A percentile compares a stretch with the other conserved stretches of the same genome.
Evolutionary conservation across 352 stramenopile species (phyloP).

Genomic region (Phytophthora capsici): DNA sequence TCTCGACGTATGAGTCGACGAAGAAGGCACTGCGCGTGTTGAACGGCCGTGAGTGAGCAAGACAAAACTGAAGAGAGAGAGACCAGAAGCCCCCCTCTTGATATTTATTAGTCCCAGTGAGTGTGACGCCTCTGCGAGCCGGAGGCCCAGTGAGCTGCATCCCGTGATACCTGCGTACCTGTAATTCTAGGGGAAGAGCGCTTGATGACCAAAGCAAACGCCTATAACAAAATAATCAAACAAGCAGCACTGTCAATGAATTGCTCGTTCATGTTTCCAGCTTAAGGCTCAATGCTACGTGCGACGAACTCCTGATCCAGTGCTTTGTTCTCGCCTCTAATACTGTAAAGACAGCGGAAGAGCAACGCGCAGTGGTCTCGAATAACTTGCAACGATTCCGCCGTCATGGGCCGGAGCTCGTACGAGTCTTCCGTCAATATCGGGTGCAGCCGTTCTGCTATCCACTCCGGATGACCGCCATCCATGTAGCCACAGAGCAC

Average conservation of each 20-base stretch:
- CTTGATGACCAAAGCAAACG: conserved; percentile 31
- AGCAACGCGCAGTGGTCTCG: conserved; percentile 37
- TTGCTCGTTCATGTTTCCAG: too few relatives aligned
- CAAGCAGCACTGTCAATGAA: conserved; percentile 25
- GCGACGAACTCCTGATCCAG: conserved; percentile 8
- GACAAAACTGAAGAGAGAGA: conserved; percentile 23
- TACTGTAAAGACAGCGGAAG: conserved; percentile 37
- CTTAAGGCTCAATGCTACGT: conserved; percentile 4
- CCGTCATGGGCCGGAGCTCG: conserved; percentile 27
- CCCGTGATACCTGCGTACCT: conserved; percentile 32
- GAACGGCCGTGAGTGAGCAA: conserved; percentile 25
- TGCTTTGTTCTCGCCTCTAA: conserved; percentile 29
- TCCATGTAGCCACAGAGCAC: conserved; percentile 28
- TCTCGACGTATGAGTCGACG: conserved; percentile 82
- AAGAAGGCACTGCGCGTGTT: conserved; percentile 70
- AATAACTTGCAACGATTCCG: conserved; percentile 28
- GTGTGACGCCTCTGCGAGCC: conserved; percentile 24
- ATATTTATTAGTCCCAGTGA: conserved; percentile 46
- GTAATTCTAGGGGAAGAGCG: conserved; percentile 40
- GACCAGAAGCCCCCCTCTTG: conserved; percentile 38
- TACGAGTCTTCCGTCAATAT: conserved; percentile 1
- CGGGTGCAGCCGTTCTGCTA: conserved; percentile 14
- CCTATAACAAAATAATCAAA: conserved; percentile 31
- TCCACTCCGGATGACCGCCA: conserved; percentile 25
- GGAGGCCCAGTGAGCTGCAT: conserved; percentile 38